A percentile compares a stretch with the other conserved stretches of the same genome.
phyloP scores from a whole-genome alignment of 2,329 filamentous ascomycete genomes.

The Parastagonospora nodorum region DNA sequence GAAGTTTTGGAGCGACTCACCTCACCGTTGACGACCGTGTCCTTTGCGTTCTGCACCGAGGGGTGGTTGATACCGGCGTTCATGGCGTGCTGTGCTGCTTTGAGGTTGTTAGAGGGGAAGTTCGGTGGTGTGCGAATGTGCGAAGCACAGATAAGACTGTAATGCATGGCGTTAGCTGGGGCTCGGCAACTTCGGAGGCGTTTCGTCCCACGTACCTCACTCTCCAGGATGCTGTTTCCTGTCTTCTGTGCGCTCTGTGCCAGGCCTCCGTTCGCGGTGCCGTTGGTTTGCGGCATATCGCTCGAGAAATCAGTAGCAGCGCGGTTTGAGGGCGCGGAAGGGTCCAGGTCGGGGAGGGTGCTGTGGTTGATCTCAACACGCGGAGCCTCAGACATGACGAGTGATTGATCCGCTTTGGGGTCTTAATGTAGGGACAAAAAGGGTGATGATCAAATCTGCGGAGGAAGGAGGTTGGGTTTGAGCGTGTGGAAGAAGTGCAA shows the following conservation, averaged over 20 bases:
- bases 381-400: constrained; percentile 39
- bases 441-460: not conserved
- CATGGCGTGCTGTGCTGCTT: constrained; percentile 56
- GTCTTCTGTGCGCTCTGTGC: constrained; percentile 34
- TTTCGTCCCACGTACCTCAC: constrained; percentile 50
- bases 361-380: constrained; percentile 37
- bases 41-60: constrained; percentile 53
- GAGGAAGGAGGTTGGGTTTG: not conserved
- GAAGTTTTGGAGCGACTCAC: constrained; percentile 32
- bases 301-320: constrained; percentile 17
- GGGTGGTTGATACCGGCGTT: constrained; percentile 56
- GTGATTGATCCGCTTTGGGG: not conserved
- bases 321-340: constrained; percentile 28
- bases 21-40: constrained; percentile 52
- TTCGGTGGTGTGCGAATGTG: constrained; percentile 40
- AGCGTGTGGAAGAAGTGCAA: not conserved
- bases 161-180: constrained; percentile 41
- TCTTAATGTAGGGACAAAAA: constrained; percentile 3
- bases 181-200: constrained; percentile 39
- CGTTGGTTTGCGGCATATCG: constrained; percentile 23
- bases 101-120: constrained; percentile 37
- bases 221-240: constrained; percentile 46
- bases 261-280: constrained; percentile 21
- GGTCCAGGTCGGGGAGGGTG: constrained; percentile 33
- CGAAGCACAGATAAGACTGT: constrained; percentile 46